Evolutionary conservation across 1,284 basidiomycete species (phyloP), one percentile per base, ranked within the genome.

Genomic region (Agroathelia rolfsii): DNA sequence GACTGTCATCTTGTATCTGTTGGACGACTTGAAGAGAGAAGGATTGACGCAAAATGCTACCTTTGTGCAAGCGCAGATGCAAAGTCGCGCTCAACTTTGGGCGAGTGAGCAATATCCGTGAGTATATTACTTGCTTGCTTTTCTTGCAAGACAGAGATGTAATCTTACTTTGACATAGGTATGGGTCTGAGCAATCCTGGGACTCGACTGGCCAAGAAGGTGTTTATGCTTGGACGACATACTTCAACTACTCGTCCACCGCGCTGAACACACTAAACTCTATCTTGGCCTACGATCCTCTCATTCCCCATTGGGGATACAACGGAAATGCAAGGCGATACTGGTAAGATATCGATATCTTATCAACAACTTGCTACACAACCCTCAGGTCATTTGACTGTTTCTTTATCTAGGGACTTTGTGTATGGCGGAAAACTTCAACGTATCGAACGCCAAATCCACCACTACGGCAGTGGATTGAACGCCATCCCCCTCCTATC

Each of bases 111-210:
- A 62, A 9, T 75, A 61, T 49, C 72, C 72, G 68, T 73, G 39
- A 46, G 69, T 45, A 6, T 21, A 13, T 23, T 12, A 21, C 34
- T 25, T 29, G 4, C 14, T 12, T 36, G 30, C 12, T n/a, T 15
- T 21, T n/a, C 25, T 12, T 13, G 6, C 32, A 18, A 23, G 8
- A 20, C 27, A 17, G 16, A 20, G 33, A 24, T 18, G 35, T n/a
- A 12, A 32, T 28, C 12, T 24, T 17, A 32, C 4, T 14, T n/a
- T n/a, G n/a, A n/a, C n/a, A 14, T 36, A 73, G 69, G 16, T 74
- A 72, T 42, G 69, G 69, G 5, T 70, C 68, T 2, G 70, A 75
- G 47, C 71, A 72, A 69, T 70, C 69, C 6, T 73, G 70, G 70
- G 71, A 75, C 45, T 72, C 69, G 10, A 73, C 72, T 8, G 72